Percentiles rank a stretch among this genome's conserved stretches.
Evolutionary conservation across 108 stramenopile species (phyloP).

Genomic region (Nitzschia putrida): DNA sequence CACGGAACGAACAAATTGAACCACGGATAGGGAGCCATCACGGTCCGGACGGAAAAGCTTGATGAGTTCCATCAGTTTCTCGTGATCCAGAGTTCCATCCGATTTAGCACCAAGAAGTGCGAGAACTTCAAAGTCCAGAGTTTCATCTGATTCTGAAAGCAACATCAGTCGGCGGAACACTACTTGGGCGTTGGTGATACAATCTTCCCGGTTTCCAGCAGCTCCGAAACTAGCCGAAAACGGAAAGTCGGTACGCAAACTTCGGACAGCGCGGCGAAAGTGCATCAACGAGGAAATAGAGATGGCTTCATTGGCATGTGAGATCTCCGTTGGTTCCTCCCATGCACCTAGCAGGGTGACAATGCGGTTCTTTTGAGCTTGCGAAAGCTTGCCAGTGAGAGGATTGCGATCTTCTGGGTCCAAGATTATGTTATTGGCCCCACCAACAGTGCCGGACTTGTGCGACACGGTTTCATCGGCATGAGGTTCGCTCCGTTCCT

Average conservation of each 20-base stretch:
- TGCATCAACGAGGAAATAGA: slow-evolving; percentile 47
- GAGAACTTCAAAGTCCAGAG: slow-evolving; percentile 60
- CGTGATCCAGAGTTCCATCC: slow-evolving; percentile 42
- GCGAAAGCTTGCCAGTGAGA: slow-evolving; percentile 15
- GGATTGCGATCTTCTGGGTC: slow-evolving; percentile 6
- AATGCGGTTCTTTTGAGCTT: slow-evolving; percentile 7
- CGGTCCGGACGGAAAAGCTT: slow-evolving; percentile 52
- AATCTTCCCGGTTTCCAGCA: slow-evolving; percentile 54
- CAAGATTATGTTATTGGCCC: neutral
- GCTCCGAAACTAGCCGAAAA: slow-evolving; percentile 62
- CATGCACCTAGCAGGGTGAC: slow-evolving; percentile 29
- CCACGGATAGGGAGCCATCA: slow-evolving; percentile 44
- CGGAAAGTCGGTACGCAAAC: slow-evolving; percentile 36
- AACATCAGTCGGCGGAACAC: slow-evolving; percentile 50
- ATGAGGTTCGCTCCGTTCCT: too few species aligned
- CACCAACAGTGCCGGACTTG: neutral
- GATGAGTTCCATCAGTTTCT: slow-evolving; percentile 58
- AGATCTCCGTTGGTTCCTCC: slow-evolving; percentile 32
- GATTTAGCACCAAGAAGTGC: slow-evolving; percentile 43
- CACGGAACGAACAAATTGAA: slow-evolving; percentile 66
- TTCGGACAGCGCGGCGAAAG: slow-evolving; percentile 52
- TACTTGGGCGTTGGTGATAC: slow-evolving; percentile 58
- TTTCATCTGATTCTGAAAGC: neutral
- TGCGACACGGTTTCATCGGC: neutral
- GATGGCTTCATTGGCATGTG: slow-evolving; percentile 23